phyloP scores from a whole-genome alignment of 2,329 filamentous ascomycete species.

The Nemania diffusa region DNA sequence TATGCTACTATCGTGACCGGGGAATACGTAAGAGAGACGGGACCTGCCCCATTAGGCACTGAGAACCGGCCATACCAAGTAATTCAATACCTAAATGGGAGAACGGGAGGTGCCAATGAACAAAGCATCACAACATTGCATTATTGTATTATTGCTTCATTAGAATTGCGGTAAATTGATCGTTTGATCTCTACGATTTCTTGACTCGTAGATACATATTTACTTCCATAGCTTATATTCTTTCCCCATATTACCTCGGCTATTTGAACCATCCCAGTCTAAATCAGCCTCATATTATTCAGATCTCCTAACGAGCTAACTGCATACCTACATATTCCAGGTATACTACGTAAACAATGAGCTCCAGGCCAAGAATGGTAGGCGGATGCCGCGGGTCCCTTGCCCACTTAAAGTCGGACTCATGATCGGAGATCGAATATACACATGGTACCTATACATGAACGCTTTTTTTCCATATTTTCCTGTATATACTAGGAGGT shows the following conservation, averaged over 20 bases:
- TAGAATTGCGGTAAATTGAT: not conserved
- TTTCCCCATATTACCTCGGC: not conserved
- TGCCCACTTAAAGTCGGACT: conserved; percentile 48
- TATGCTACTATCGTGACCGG: not conserved
- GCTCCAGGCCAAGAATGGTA: conserved; percentile 9
- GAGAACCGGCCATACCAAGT: no score
- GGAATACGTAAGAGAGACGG: not conserved
- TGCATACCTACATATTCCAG: not conserved
- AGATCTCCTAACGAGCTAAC: not conserved
- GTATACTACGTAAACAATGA: not conserved
- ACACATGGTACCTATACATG: not conserved
- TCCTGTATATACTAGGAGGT: not conserved
- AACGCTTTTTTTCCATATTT: not conserved
- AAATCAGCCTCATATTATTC: not conserved
- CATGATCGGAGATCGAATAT: conserved; percentile 64
- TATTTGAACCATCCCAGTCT: not conserved
- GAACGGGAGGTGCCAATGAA: not conserved
- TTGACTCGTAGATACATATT: not conserved
- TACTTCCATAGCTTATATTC: not conserved
- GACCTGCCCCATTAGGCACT: no score
- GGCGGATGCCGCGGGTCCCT: conserved; percentile 23
- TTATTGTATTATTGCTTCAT: not conserved
- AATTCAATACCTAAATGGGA: no score
- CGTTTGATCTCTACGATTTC: not conserved
- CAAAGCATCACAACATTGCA: not conserved